Evolutionary conservation across 2,329 filamentous ascomycete genomes (phyloP).

Genomic region (Zymoseptoria ardabiliae): DNA sequence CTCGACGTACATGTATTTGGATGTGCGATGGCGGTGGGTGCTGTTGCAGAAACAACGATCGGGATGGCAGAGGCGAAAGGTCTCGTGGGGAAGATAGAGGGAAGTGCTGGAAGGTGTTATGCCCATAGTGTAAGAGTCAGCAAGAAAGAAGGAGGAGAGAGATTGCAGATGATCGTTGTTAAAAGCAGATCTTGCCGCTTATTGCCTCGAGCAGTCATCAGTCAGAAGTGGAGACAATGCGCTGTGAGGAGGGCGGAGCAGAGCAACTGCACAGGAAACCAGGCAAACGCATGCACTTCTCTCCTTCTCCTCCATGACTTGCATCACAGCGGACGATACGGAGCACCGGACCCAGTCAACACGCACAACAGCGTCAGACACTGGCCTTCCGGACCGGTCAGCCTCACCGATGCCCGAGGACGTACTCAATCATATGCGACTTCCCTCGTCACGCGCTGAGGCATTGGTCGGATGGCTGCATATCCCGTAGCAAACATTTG

Average conservation of each 20-base stretch:
- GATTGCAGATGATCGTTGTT: neutral
- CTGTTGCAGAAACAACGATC: slow-evolving; percentile 19
- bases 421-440: neutral
- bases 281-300: neutral
- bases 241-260: neutral
- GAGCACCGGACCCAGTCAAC: too few species aligned
- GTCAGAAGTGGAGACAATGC: neutral
- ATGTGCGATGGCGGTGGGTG: slow-evolving; percentile 10
- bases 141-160: neutral
- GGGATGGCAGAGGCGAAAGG: slow-evolving; percentile 18
- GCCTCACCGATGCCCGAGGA: neutral
- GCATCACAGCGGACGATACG: neutral
- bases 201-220: neutral
- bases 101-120: slow-evolving; percentile 18
- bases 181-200: neutral
- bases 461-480: neutral
- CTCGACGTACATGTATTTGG: slow-evolving; percentile 22
- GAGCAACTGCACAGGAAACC: neutral
- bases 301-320: neutral
- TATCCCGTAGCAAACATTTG: neutral
- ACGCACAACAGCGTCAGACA: neutral
- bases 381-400: neutral
- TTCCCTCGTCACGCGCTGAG: neutral
- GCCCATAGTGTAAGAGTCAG: slow-evolving; percentile 18
- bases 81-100: slow-evolving; percentile 21